These are phyloP conservation scores for Chrysosphaeria jannelii DNA, from an alignment of 2,329 filamentous ascomycete genomes.

Conservation along the genomic window DNA sequence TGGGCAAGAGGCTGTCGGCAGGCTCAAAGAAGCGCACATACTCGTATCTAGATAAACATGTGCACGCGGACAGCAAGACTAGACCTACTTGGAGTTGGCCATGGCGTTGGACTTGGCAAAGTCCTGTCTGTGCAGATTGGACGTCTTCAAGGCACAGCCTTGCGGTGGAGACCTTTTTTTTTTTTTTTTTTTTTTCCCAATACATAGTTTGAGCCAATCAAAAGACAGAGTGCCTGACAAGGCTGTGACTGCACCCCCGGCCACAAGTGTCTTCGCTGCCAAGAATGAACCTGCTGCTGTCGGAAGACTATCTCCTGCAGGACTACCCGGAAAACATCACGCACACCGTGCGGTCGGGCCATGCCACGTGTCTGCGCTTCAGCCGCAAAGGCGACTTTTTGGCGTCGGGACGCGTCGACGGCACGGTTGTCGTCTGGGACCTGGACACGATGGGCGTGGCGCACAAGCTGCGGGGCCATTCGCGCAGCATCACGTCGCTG, in stretches of 20 bases:
- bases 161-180: too few relatives aligned
- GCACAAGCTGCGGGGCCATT: slow-evolving; percentile 78
- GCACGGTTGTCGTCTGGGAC: slow-evolving; percentile 86
- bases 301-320: slow-evolving; percentile 32
- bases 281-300: slow-evolving; percentile 26
- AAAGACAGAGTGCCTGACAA: too few relatives aligned
- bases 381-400: slow-evolving; percentile 85
- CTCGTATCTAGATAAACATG: slow-evolving; percentile 61
- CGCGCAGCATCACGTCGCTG: slow-evolving; percentile 71
- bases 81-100: slow-evolving; percentile 7
- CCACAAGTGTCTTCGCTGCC: background rate
- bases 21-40: slow-evolving; percentile 84
- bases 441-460: slow-evolving; percentile 93
- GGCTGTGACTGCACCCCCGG: too few relatives aligned
- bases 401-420: slow-evolving; percentile 78
- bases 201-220: too few relatives aligned
- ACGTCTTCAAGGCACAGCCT: too few relatives aligned
- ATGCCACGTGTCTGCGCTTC: slow-evolving; percentile 47
- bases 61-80: too few relatives aligned
- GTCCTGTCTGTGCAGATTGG: too few relatives aligned
- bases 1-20: slow-evolving; percentile 47
- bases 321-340: slow-evolving; percentile 82
- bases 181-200: too few relatives aligned
- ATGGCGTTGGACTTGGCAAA: slow-evolving; percentile 3
- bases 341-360: slow-evolving; percentile 48